These are phyloP conservation scores for Nothophytophthora sp. DNA, from an alignment of 352 stramenopile genomes.

Conservation along the genomic window DNA sequence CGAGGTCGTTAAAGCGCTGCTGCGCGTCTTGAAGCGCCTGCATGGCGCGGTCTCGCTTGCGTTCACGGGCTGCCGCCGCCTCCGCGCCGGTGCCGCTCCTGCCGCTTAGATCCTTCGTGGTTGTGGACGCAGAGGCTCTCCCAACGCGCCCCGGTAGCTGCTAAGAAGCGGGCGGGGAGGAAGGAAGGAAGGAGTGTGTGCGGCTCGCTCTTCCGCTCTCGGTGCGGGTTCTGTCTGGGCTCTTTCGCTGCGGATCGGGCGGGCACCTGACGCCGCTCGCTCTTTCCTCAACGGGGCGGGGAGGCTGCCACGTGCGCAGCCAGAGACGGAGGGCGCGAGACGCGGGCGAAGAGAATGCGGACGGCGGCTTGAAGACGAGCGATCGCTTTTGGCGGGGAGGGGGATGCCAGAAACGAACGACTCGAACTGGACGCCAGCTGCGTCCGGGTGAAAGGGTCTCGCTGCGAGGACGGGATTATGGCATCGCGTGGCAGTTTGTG, in stretches of 20 bases:
- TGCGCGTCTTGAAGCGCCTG: slow-evolving; percentile 78
- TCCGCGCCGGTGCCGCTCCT: slow-evolving; percentile 15
- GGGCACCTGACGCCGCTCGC: neutral
- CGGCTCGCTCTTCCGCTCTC: no score
- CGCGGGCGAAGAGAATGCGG: neutral
- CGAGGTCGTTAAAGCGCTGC: slow-evolving; percentile 78
- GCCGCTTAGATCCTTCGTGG: slow-evolving; percentile 27
- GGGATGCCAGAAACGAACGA: no score
- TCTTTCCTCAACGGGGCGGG: no score
- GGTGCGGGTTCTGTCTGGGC: no score
- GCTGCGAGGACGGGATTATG: neutral
- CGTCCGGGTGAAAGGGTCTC: slow-evolving; percentile 11
- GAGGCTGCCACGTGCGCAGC: slow-evolving; percentile 19
- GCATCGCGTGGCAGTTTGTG: slow-evolving; percentile 12
- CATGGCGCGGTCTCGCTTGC: slow-evolving; percentile 61
- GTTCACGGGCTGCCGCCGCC: slow-evolving; percentile 29
- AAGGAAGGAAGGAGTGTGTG: no score
- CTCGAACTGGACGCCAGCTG: no score
- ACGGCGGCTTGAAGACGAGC: no score
- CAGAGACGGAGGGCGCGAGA: slow-evolving; percentile 6
- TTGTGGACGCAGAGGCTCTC: slow-evolving; percentile 8
- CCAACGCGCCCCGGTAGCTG: no score
- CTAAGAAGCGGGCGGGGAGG: slow-evolving; percentile 9
- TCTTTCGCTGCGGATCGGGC: no score
- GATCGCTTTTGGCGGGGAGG: no score